Percentiles rank a stretch among this genome's conserved stretches.
phyloP scores from a whole-genome alignment of 768 basidiomycete genomes.

The Panaeolus papilionaceus region DNA sequence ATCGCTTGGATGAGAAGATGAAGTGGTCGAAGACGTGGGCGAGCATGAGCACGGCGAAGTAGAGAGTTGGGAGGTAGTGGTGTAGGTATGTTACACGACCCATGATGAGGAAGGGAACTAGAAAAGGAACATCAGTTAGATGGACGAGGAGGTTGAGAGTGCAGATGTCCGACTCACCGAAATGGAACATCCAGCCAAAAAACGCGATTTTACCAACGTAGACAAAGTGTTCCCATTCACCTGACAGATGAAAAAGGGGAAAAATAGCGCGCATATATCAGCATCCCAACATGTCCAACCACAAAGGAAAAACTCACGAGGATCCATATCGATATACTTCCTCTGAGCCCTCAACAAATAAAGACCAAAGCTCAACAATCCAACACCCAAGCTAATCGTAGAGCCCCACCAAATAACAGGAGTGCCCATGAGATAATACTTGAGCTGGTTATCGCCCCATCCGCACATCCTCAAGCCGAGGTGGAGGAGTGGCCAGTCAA shows the following conservation, averaged over 20 bases:
- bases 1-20: constrained; percentile 78
- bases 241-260: constrained; percentile 37
- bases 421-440: constrained; percentile 95
- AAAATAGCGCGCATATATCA: constrained; percentile 14
- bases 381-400: constrained; percentile 66
- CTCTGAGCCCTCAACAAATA: constrained; percentile 88
- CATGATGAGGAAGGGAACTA: constrained; percentile 98
- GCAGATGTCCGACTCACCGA: constrained; percentile 53
- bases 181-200: constrained; percentile 93
- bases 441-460: constrained; percentile 86
- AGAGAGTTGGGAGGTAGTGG: constrained; percentile 97
- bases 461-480: constrained; percentile 97
- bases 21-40: constrained; percentile 93
- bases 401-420: constrained; percentile 93
- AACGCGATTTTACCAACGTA: constrained; percentile 93
- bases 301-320: constrained; percentile 56
- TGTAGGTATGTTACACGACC: constrained; percentile 96
- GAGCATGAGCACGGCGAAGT: constrained; percentile 93
- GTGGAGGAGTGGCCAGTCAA: constrained; percentile 92
- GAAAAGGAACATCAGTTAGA: constrained; percentile 12
- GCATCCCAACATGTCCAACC: background rate
- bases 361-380: constrained; percentile 55
- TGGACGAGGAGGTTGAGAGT: background rate
- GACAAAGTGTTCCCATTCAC: constrained; percentile 94
- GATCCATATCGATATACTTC: constrained; percentile 91